Percentiles rank a stretch among this genome's conserved stretches.
These are phyloP conservation scores for Teratosphaeria epicoccoides DNA, from an alignment of 2,329 filamentous ascomycete genomes.

Conservation along the genomic window DNA sequence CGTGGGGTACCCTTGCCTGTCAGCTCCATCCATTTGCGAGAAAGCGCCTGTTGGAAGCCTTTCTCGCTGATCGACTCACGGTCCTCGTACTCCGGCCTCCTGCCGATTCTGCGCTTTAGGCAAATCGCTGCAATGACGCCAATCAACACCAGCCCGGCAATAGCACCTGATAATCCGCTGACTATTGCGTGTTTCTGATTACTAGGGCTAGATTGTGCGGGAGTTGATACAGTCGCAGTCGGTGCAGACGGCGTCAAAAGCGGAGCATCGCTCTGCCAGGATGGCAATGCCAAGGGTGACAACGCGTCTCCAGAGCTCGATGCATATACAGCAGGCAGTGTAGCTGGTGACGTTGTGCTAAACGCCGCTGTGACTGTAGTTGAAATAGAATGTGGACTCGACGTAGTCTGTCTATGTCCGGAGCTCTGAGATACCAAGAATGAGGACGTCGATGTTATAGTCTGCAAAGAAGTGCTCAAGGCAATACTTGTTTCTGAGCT, in stretches of 20 bases:
- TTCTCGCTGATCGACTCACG: slow-evolving; percentile 6
- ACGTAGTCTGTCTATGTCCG: neutral
- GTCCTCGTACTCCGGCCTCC: slow-evolving; percentile 2
- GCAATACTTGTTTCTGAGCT: neutral
- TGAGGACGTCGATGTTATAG: neutral
- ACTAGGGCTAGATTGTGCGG: neutral
- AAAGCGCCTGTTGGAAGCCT: slow-evolving; percentile 3
- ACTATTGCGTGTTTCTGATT: slow-evolving; percentile 19
- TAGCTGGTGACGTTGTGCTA: neutral
- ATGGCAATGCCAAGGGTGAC: neutral
- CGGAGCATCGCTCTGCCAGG: neutral
- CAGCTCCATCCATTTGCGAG: slow-evolving; percentile 8
- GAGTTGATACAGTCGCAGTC: neutral
- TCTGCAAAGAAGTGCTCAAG: neutral
- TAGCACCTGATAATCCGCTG: slow-evolving; percentile 22
- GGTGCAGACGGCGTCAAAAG: neutral
- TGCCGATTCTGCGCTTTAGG: slow-evolving; percentile 14
- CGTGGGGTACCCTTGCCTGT: slow-evolving; percentile 10
- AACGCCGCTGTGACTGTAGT: neutral
- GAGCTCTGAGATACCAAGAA: neutral
- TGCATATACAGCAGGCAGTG: neutral
- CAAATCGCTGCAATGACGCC: slow-evolving; percentile 19
- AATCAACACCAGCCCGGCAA: slow-evolving; percentile 20
- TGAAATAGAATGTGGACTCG: neutral
- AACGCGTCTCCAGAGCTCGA: neutral